Evolutionary conservation across 306 rosid species (phyloP), one percentile per base, ranked within the genome.

Genomic region (Sphenostylis stenocarpa): DNA sequence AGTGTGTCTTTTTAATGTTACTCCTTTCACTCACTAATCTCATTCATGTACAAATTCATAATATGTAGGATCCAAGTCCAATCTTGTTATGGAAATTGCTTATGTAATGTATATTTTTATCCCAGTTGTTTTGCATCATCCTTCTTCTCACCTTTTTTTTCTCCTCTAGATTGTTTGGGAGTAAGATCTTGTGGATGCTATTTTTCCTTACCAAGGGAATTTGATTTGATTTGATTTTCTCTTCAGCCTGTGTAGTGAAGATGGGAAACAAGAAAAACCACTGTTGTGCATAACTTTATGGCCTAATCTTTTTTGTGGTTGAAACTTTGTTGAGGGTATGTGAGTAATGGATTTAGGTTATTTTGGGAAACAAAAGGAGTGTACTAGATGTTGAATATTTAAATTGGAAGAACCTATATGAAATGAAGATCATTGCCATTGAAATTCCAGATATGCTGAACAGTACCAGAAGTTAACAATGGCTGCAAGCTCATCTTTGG

Each of bases 1-100:
- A 49, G 76, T n/a, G 76, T n/a, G 76, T 82, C 70, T 63, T 65
- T 41, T 41, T n/a, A 0, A 41, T 73, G 77, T 14, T 71, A 34
- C 31, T 70, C 45, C 47, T 41, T 41, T 61, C 26, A 13, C 79
- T 77, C 33, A 38, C 88, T 77, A 47, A 86, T 86, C 81, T 23
- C 73, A 72, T 86, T 72, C 12, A 61, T 85, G 96, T 88, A 88
- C 31, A 86, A 69, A 23, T 80, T 61, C 56, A 26, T 78, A 21
- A 13, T 60, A 57, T 65, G 57, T 77, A 23, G 61, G 65, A 63
- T 53, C 41, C 65, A 36, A 73, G 24, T 28, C 41, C 11, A 73
- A 20, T 51, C 55, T 34, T 56, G 48, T 78, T 28, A 77, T 81
- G 75, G 48, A 24, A 34, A 49, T 7, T 79, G 52, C 81, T 20